Percentiles rank a stretch among this genome's conserved stretches.
These are phyloP conservation scores for Aspergillus funiculosus DNA, from an alignment of 495 filamentous ascomycete species.

Conservation along the genomic window DNA sequence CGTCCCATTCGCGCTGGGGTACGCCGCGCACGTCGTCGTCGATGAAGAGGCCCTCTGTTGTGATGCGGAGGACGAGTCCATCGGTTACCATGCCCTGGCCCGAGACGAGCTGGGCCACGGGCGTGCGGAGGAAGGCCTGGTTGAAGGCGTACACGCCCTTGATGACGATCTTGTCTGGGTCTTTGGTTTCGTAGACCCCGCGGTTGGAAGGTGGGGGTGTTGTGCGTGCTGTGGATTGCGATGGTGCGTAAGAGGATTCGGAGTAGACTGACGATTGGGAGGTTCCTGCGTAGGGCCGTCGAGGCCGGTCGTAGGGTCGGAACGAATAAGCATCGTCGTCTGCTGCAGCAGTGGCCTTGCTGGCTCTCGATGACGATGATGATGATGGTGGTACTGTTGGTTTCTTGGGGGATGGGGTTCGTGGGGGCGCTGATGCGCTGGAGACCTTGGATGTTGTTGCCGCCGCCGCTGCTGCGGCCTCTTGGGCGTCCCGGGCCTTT, in stretches of 20 bases:
- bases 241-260: constrained; percentile 78
- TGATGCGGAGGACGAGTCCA: constrained; percentile 77
- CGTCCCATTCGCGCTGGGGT: constrained; percentile 91
- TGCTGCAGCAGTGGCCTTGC: constrained; percentile 56
- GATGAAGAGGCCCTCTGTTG: constrained; percentile 88
- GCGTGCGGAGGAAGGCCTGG: constrained; percentile 73
- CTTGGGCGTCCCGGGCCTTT: constrained; percentile 38
- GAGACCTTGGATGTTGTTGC: constrained; percentile 23
- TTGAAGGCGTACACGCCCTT: constrained; percentile 87
- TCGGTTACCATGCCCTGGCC: constrained; percentile 73
- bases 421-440: constrained; percentile 32
- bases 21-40: constrained; percentile 88
- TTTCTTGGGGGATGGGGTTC: constrained; percentile 48
- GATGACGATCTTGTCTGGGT: constrained; percentile 92
- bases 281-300: constrained; percentile 42
- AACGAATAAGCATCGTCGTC: constrained; percentile 67
- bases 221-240: constrained; percentile 75
- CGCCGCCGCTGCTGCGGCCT: constrained; percentile 24
- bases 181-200: constrained; percentile 71
- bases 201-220: constrained; percentile 76
- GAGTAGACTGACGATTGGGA: constrained; percentile 64
- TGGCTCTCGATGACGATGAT: too few species aligned
- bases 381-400: constrained; percentile 55
- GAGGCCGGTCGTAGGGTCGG: constrained; percentile 74
- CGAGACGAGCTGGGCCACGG: constrained; percentile 73